Evolutionary conservation across 2,329 filamentous ascomycete species (phyloP), one percentile per base, ranked within the genome.

Genomic region (Chrysoporthe deuterocubensis): DNA sequence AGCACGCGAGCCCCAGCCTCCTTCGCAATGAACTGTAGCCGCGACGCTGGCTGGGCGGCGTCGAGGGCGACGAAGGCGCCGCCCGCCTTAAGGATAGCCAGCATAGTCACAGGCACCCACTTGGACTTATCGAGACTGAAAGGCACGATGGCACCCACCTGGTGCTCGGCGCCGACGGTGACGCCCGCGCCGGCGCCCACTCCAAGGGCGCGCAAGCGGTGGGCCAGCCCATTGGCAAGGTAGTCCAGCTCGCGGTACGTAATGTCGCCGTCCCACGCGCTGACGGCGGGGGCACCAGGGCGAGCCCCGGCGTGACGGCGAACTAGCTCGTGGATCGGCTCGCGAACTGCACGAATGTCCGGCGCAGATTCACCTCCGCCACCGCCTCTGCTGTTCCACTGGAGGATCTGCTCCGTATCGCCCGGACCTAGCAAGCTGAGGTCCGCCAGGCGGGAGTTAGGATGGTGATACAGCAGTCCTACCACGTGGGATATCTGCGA

Each of bases 401-500:
- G 8, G 61, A 54, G 37, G 26, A 54, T 34, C 61, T 48, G 32
- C 32, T 62, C 60, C 2, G 50, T 16, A 40, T 62, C 60, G 18
- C 50, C 60, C 13, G 60, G 60, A 4, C 43, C 60, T 2, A 48
- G 43, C 8, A 62, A 43, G 44, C 44, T 52, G 16, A 62, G 60
- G 16, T 68, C 66, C 4, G 66, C 66, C 21, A 65, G 8, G 14
- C 57, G 43, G 57, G 44, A 9, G 21, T 26, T 57, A 13, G 42
- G 42, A 13, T 43, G 42, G 42, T 43, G 42, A 13, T 13, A 13
- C 43, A 68, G 52, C 14, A 62, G 67, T n/a, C 8, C 18, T 2
- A 58, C 63, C 7, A 66, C 42, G n/a, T 68, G 63, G 1, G 43
- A 21, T 50, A 66, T 66, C 34, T 66, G 66, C 44, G 62, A 63